These are phyloP conservation scores for Citrullus amarus DNA, from an alignment of 306 rosid species.

Conservation along the genomic window DNA sequence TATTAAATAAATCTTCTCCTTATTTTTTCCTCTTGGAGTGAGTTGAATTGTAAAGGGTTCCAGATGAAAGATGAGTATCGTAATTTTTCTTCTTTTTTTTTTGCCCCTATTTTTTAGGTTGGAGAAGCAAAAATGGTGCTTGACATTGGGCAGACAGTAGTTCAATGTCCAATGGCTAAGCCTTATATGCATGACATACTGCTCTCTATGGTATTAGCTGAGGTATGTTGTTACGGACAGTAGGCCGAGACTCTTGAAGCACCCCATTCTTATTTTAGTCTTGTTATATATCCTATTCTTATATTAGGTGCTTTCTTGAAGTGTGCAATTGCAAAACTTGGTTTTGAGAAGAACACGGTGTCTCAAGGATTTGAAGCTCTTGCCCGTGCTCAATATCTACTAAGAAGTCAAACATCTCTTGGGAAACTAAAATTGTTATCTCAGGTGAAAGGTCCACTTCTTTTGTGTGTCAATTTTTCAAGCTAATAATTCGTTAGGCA, in stretches of 20 bases:
- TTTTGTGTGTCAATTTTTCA: not conserved
- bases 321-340: conserved; percentile 89
- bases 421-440: conserved; percentile 64
- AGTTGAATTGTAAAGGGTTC: not conserved
- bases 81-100: not conserved
- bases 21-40: not conserved
- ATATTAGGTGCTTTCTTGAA: conserved; percentile 75
- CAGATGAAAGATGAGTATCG: not conserved
- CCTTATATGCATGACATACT: conserved; percentile 71
- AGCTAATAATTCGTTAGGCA: not conserved
- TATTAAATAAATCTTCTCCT: not conserved
- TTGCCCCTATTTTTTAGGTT: conserved; percentile 33
- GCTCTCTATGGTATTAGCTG: conserved; percentile 89
- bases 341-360: conserved; percentile 83
- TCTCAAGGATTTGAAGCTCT: conserved; percentile 98
- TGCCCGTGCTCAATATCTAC: conserved; percentile 86
- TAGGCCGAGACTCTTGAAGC: conserved; percentile 23
- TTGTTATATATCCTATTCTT: conserved; percentile 49
- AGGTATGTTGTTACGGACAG: conserved; percentile 53
- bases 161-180: conserved; percentile 71
- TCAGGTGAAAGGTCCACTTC: conserved; percentile 35
- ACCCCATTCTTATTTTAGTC: conserved; percentile 20
- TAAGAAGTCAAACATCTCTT: conserved; percentile 69
- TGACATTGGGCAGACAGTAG: conserved; percentile 52
- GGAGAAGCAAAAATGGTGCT: conserved; percentile 80